Evolutionary conservation across 257 asterid genomes (phyloP).

Genomic region (Capsicum baccatum): DNA sequence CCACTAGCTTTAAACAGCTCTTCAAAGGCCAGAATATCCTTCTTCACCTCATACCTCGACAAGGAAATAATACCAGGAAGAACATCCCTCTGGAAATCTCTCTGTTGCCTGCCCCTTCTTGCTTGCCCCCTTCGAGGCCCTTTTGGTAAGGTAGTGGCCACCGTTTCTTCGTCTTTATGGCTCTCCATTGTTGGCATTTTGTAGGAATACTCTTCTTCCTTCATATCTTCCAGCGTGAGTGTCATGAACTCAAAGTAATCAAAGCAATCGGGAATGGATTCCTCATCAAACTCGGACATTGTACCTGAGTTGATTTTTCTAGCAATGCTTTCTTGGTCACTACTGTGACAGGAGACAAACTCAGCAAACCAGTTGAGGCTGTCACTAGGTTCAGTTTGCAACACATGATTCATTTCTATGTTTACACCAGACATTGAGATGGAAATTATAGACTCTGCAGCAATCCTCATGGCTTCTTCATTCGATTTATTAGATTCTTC

Average conservation of each 20-base stretch:
- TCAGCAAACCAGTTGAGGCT: slow-evolving; percentile 68
- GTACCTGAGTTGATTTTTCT: not conserved
- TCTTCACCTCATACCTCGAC: slow-evolving; percentile 64
- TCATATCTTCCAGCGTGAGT: slow-evolving; percentile 56
- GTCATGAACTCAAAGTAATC: slow-evolving; percentile 77
- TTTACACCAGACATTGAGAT: slow-evolving; percentile 44
- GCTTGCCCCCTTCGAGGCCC: slow-evolving; percentile 57
- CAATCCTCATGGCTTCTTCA: slow-evolving; percentile 53
- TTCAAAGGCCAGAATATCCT: slow-evolving; percentile 71
- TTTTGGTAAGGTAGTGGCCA: slow-evolving; percentile 31
- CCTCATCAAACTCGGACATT: slow-evolving; percentile 31
- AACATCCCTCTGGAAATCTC: slow-evolving; percentile 70
- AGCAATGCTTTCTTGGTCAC: slow-evolving; percentile 22
- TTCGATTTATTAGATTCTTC: slow-evolving; percentile 26
- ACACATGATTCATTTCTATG: slow-evolving; percentile 23
- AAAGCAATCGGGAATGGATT: slow-evolving; percentile 51
- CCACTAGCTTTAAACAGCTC: slow-evolving; percentile 57
- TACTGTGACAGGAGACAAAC: slow-evolving; percentile 41
- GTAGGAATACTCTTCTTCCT: slow-evolving; percentile 40
- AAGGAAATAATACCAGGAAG: slow-evolving; percentile 69
- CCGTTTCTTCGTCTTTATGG: slow-evolving; percentile 39
- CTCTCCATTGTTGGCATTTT: slow-evolving; percentile 30
- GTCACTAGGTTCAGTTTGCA: slow-evolving; percentile 33
- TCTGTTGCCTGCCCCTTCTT: slow-evolving; percentile 55
- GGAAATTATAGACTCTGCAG: slow-evolving; percentile 74